Conservation (phyloP, 441 rosid genomes). For the Corymbia citriodora region DNA sequence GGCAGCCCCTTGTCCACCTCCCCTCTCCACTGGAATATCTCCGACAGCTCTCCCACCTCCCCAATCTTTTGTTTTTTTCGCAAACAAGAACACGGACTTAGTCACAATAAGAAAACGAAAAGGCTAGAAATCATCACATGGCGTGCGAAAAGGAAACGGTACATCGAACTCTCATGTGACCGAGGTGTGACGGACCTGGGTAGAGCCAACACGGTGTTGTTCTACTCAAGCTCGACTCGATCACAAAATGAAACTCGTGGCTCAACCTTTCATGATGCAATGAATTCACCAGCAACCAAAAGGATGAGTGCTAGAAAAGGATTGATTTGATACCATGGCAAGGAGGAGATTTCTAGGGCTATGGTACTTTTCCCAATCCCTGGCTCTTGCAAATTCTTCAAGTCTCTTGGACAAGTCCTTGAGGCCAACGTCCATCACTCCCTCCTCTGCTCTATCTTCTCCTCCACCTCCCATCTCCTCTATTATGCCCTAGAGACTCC, state of each 20-base stretch:
- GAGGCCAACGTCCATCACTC: constrained; percentile 28
- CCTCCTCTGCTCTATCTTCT: constrained; percentile 12
- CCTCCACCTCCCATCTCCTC: constrained; percentile 23
- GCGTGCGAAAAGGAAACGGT: background rate
- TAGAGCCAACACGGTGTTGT: background rate
- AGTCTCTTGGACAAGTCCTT: constrained; percentile 38
- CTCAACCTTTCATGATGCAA: background rate
- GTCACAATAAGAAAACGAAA: background rate
- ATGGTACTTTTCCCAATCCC: constrained; percentile 46
- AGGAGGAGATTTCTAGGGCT: constrained; percentile 55
- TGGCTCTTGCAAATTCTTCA: constrained; percentile 41
- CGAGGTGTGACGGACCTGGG: background rate
- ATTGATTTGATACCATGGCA: constrained; percentile 31
- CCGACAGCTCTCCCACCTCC: constrained; percentile 48
- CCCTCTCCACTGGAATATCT: constrained; percentile 54
- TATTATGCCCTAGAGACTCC: background rate
- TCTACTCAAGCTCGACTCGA: background rate
- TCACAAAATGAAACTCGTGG: background rate
- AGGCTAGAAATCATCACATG: background rate
- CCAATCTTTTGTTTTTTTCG: constrained; percentile 21
- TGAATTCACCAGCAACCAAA: background rate
- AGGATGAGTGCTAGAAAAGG: background rate
- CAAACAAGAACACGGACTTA: background rate
- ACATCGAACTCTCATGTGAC: background rate
- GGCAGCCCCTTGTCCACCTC: constrained; percentile 51